A percentile compares a stretch with the other conserved stretches of the same genome.
Evolutionary conservation across 1,284 basidiomycete species (phyloP).

Genomic region (Cutaneotrichosporon sp.): DNA sequence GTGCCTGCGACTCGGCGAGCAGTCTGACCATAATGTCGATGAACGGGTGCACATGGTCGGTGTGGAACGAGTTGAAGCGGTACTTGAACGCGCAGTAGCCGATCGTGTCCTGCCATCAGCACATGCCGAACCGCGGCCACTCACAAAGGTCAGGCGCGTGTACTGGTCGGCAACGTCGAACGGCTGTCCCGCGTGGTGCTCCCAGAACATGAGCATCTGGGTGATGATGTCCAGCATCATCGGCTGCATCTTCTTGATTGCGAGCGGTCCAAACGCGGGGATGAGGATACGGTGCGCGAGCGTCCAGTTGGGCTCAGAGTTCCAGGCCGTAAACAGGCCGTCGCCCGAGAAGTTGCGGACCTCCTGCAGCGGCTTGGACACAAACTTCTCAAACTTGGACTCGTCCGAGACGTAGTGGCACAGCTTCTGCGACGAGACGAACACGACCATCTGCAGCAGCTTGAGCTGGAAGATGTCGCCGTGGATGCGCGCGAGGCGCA

Average conservation of each 20-base stretch:
- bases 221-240: slow-evolving; percentile 58
- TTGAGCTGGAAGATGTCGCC: slow-evolving; percentile 21
- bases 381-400: slow-evolving; percentile 56
- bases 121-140: neutral
- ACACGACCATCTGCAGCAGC: slow-evolving; percentile 27
- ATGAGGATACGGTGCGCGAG: slow-evolving; percentile 59
- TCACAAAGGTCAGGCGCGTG: slow-evolving; percentile 23
- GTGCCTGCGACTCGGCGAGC: slow-evolving; percentile 14
- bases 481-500: slow-evolving; percentile 44
- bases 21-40: slow-evolving; percentile 40
- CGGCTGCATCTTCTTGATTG: slow-evolving; percentile 58
- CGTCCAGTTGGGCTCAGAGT: slow-evolving; percentile 58
- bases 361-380: slow-evolving; percentile 51
- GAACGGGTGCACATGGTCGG: slow-evolving; percentile 56
- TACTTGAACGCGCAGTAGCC: slow-evolving; percentile 53
- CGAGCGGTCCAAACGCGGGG: slow-evolving; percentile 59
- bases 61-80: slow-evolving; percentile 45
- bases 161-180: slow-evolving; percentile 24
- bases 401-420: slow-evolving; percentile 58
- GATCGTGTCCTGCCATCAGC: slow-evolving; percentile 26
- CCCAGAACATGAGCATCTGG: slow-evolving; percentile 54
- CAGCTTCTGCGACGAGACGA: slow-evolving; percentile 55
- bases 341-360: slow-evolving; percentile 57
- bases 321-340: slow-evolving; percentile 53
- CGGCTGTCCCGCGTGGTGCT: slow-evolving; percentile 24